Evolutionary conservation across 352 stramenopile species (phyloP).

Genomic region (Globisporangium yorkense): DNA sequence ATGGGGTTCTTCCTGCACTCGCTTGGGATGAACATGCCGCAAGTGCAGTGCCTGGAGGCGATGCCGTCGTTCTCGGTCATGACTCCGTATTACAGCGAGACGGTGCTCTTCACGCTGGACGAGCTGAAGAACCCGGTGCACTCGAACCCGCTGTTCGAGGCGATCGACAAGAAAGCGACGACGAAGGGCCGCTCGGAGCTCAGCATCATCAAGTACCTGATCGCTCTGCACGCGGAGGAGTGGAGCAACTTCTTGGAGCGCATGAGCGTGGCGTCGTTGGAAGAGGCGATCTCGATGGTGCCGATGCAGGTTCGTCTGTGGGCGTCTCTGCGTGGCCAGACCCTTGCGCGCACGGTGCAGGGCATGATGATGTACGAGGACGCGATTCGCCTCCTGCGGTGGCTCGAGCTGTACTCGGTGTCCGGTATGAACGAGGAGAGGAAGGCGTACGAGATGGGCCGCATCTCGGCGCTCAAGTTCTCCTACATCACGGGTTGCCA

Average conservation of each 20-base stretch:
- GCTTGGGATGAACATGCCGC: conserved; percentile 78
- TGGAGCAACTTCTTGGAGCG: conserved; percentile 87
- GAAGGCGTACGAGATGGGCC: conserved; percentile 79
- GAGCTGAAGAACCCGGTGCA: conserved; percentile 81
- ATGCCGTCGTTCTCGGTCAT: conserved; percentile 89
- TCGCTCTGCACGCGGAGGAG: conserved; percentile 84
- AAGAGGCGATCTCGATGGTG: conserved; percentile 62
- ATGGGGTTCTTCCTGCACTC: conserved; percentile 87
- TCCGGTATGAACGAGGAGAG: conserved; percentile 50
- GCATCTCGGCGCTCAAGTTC: conserved; percentile 84
- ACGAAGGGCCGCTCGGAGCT: conserved; percentile 68
- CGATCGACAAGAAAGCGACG: conserved; percentile 69
- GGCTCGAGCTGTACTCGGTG: conserved; percentile 24
- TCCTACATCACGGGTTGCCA: conserved; percentile 87
- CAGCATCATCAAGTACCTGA: conserved; percentile 86
- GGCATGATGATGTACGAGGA: conserved; percentile 85
- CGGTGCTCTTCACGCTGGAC: conserved; percentile 82
- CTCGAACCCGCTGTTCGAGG: conserved; percentile 73
- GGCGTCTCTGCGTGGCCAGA: conserved; percentile 82
- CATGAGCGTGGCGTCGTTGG: conserved; percentile 57
- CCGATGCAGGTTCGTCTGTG: conserved; percentile 77
- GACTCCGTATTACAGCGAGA: conserved; percentile 87
- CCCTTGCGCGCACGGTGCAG: conserved; percentile 79
- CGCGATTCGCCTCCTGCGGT: too few species aligned
- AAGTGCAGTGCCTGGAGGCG: conserved; percentile 61